Evolutionary conservation across 495 filamentous ascomycete genomes (phyloP).

Genomic region (Aspergillus homomorphus): DNA sequence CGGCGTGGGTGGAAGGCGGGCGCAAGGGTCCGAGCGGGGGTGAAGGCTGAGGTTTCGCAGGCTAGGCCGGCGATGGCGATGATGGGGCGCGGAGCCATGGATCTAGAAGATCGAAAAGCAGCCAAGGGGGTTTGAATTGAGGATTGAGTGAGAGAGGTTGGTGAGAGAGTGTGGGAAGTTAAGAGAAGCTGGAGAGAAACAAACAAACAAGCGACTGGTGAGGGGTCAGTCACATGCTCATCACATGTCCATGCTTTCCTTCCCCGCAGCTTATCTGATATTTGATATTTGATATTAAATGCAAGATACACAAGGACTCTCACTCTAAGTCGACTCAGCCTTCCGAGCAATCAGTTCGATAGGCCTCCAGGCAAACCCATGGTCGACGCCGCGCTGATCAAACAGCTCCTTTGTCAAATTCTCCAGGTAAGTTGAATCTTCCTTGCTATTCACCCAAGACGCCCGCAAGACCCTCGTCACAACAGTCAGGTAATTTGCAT

Average conservation of each 20-base stretch:
- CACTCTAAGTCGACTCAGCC: no score
- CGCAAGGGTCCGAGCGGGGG: slow-evolving; percentile 49
- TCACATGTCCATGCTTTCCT: background rate
- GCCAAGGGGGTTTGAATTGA: background rate
- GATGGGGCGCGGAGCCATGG: slow-evolving; percentile 30
- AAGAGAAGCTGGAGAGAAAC: background rate
- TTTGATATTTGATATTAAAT: no score
- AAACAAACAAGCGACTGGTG: no score
- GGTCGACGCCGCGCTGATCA: background rate
- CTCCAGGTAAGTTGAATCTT: no score
- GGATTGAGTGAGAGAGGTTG: background rate
- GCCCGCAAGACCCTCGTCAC: no score
- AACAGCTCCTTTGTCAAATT: background rate
- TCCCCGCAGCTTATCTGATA: no score
- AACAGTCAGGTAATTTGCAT: no score
- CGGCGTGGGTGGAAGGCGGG: slow-evolving; percentile 52
- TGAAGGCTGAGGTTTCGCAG: slow-evolving; percentile 56
- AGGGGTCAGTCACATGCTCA: background rate
- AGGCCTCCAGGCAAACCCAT: background rate
- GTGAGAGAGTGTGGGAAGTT: background rate
- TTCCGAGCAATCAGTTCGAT: background rate
- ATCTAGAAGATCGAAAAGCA: background rate
- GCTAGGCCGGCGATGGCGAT: slow-evolving; percentile 55
- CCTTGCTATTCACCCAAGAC: no score
- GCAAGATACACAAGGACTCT: no score